Base-by-base conservation (phyloP, 495 filamentous ascomycete genomes). In the Astrocystis sublimbata region DNA sequence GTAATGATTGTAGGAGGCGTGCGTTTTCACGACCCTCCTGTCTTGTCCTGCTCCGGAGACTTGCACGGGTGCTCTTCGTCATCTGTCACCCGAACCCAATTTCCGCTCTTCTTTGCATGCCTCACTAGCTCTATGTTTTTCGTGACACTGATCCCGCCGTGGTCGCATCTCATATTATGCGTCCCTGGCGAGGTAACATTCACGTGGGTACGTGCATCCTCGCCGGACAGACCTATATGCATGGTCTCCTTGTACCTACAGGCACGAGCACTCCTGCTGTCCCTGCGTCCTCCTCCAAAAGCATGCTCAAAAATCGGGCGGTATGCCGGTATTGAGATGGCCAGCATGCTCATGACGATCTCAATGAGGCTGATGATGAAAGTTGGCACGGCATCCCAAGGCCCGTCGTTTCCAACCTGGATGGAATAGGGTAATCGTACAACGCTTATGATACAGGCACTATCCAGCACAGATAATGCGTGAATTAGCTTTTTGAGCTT, bases 71-170 rank as follows among this genome's bases (percentile, higher is more conserved):
- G 47, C 19, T 63, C 60, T 1, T 60, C 64, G 12, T 66, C 64
- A n/a, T 66, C 64, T 6, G 26, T 50, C 23, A 66, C 60, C 23
- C 49, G 46, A 4, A 66, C 55, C 64, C 64, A 66, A 24, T 21
- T 42, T 31, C 64, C 60, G 35, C 49, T 59, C 42, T 59, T 47
- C 41, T 50, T 63, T 2, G 45, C 40, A 23, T 66, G 64, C 17
- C 49, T 46, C 17, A 60, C 56, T 8, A 66, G 56, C 50, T 66
- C 64, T 31, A 66, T 62, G 36, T 66, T 55, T 41, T 66, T 62
- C 9, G 56, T 60, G 41, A 66, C 60, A 4, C 35, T 59, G 28
- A 66, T 66, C 10, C 63, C 63, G 3, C 17, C 47, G 21, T 61
- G 58, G 17, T 61, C 47, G 13, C 8, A 31, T 1, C 47, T 49